phyloP scores from a whole-genome alignment of 176 grass and related monocot genomes.

The Carex cristatella region DNA sequence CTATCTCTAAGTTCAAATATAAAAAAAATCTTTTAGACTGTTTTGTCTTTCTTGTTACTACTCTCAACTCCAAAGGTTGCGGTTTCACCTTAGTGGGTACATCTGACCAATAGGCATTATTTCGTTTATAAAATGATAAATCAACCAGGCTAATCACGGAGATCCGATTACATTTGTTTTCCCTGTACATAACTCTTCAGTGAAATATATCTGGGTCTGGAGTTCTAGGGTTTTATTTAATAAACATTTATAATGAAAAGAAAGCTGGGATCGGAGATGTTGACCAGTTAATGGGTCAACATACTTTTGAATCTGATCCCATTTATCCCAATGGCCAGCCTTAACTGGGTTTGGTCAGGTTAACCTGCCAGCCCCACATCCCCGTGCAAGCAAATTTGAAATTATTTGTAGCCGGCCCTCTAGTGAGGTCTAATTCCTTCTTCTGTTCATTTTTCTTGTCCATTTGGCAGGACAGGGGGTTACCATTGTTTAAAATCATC shows the following conservation, averaged over 20 bases:
- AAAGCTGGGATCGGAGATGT: background rate
- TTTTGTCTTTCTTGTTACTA: background rate
- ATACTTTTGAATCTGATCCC: background rate
- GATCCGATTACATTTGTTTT: background rate
- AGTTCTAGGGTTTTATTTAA: background rate
- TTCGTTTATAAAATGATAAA: background rate
- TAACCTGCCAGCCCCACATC: background rate
- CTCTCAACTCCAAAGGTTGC: background rate
- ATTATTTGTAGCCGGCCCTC: background rate
- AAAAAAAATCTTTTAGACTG: background rate
- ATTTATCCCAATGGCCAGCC: background rate
- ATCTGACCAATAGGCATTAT: background rate
- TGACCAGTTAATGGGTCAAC: background rate
- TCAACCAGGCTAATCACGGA: background rate
- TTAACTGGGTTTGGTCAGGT: background rate
- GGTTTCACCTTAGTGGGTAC: background rate
- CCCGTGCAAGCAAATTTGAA: background rate
- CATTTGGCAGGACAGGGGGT: background rate
- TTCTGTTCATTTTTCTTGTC: background rate
- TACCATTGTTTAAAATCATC: background rate
- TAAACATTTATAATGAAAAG: background rate
- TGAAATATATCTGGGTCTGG: background rate
- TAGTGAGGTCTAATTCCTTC: background rate
- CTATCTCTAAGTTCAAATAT: background rate
- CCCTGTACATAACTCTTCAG: background rate